Evolutionary conservation across 345 rosid genomes (phyloP).

Genomic region (Gossypium raimondii): DNA sequence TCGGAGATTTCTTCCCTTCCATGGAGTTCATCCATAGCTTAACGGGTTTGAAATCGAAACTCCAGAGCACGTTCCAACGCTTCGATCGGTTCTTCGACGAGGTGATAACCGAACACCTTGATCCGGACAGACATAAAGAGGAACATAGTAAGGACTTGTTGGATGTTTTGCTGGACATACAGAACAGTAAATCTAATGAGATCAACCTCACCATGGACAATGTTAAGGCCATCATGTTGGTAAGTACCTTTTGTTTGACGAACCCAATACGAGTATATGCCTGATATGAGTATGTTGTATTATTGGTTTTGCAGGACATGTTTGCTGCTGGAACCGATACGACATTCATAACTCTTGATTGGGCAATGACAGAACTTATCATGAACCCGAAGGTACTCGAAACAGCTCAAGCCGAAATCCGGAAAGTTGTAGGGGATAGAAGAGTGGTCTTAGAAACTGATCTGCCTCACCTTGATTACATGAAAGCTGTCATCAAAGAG

Average conservation of each 20-base stretch:
- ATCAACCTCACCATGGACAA: constrained; percentile 33
- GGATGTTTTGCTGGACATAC: constrained; percentile 33
- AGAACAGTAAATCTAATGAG: constrained; percentile 23
- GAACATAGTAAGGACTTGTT: constrained; percentile 27
- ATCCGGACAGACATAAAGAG: constrained; percentile 10
- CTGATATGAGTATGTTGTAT: not conserved
- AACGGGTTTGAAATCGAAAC: constrained; percentile 34
- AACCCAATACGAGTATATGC: not conserved
- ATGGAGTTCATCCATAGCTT: constrained; percentile 36
- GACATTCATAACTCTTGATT: constrained; percentile 33
- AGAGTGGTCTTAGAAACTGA: constrained; percentile 29
- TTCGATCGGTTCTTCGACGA: constrained; percentile 32
- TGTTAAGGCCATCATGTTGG: constrained; percentile 46
- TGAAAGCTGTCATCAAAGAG: constrained; percentile 41
- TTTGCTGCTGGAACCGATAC: constrained; percentile 46
- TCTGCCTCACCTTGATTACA: constrained; percentile 23
- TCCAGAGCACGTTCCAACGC: constrained; percentile 21
- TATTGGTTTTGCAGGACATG: constrained; percentile 30
- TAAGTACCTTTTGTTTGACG: constrained; percentile 8
- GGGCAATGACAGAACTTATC: constrained; percentile 42
- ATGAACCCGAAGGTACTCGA: constrained; percentile 28
- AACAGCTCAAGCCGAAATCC: constrained; percentile 29
- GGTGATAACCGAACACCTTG: constrained; percentile 32
- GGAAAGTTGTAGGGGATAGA: constrained; percentile 17
- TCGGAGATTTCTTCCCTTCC: constrained; percentile 42